phyloP scores from a whole-genome alignment of 2,329 filamentous ascomycete genomes.

The Helicocarpus griseus region DNA sequence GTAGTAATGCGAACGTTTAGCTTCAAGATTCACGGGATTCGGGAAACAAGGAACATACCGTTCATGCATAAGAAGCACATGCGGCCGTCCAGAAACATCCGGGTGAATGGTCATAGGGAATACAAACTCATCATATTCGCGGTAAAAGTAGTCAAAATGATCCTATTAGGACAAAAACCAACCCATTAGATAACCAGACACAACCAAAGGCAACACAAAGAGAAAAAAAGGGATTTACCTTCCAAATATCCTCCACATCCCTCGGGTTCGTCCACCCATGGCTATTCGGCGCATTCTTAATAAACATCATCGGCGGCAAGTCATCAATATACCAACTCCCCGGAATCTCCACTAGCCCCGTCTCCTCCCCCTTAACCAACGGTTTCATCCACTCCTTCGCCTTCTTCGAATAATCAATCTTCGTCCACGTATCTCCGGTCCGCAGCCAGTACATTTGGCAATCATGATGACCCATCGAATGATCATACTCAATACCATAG shows the following conservation, averaged over 20 bases:
- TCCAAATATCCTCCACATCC: slow-evolving; percentile 53
- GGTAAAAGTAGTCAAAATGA: slow-evolving; percentile 59
- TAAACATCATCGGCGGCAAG: slow-evolving; percentile 38
- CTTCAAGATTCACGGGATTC: too few species aligned
- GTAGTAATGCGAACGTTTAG: too few species aligned
- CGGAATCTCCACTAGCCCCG: slow-evolving; percentile 35
- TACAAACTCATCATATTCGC: slow-evolving; percentile 66
- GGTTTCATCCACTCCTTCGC: slow-evolving; percentile 39
- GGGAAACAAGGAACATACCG: slow-evolving; percentile 35
- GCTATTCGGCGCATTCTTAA: slow-evolving; percentile 40
- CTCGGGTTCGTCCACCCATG: slow-evolving; percentile 50
- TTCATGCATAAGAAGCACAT: slow-evolving; percentile 65
- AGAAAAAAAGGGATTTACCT: slow-evolving; percentile 13
- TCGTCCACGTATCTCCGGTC: slow-evolving; percentile 36
- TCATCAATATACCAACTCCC: slow-evolving; percentile 38
- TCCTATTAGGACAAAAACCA: slow-evolving; percentile 46
- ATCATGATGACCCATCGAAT: slow-evolving; percentile 37
- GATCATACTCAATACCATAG: slow-evolving; percentile 37
- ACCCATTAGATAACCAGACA: neutral
- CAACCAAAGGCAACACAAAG: neutral
- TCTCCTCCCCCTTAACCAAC: slow-evolving; percentile 37
- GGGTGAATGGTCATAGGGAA: slow-evolving; percentile 72
- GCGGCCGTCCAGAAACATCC: slow-evolving; percentile 61
- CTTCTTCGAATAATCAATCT: slow-evolving; percentile 35
- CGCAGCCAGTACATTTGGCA: slow-evolving; percentile 37